These are phyloP conservation scores for Lachnellula arida DNA, from an alignment of 2,329 filamentous ascomycete genomes.

Conservation along the genomic window DNA sequence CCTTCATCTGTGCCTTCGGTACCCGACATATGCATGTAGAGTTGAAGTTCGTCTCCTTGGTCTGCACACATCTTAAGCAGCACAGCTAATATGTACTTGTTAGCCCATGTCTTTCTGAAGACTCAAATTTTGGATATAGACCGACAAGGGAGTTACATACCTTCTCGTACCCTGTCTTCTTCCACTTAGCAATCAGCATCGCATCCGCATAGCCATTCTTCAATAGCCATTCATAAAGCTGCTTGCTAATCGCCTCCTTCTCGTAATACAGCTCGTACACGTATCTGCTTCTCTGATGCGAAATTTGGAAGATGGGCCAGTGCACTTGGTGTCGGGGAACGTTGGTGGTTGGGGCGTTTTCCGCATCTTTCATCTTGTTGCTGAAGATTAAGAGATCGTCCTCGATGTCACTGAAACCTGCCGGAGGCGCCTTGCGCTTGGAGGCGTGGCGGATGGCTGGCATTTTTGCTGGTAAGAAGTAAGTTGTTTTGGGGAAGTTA, in stretches of 20 bases:
- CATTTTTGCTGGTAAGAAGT: constrained; percentile 44
- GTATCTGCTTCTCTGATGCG: constrained; percentile 86
- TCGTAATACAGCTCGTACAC: constrained; percentile 98
- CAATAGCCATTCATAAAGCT: constrained; percentile 90
- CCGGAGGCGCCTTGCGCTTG: constrained; percentile 77
- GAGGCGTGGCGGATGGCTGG: constrained; percentile 70
- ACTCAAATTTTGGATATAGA: constrained; percentile 7
- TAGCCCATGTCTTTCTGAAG: constrained; percentile 5
- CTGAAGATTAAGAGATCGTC: constrained; percentile 79
- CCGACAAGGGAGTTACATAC: constrained; percentile 40
- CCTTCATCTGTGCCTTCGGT: constrained; percentile 82
- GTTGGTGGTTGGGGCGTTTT: constrained; percentile 79
- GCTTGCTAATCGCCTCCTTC: constrained; percentile 89
- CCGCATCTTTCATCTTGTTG: constrained; percentile 93
- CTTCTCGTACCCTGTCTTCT: constrained; percentile 99
- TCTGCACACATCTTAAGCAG: constrained; percentile 93
- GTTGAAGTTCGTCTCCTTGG: constrained; percentile 99
- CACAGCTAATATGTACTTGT: constrained; percentile 58
- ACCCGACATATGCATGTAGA: constrained; percentile 96
- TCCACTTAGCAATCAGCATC: constrained; percentile 98
- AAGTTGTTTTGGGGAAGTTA: no score
- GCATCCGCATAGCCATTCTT: constrained; percentile 96
- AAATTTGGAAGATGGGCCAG: constrained; percentile 98
- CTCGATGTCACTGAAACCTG: constrained; percentile 84
- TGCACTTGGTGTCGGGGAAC: constrained; percentile 81